A percentile compares a stretch with the other conserved stretches of the same genome.
These are phyloP conservation scores for Malassezia nana DNA, from an alignment of 1,284 basidiomycete species.

Conservation along the genomic window DNA sequence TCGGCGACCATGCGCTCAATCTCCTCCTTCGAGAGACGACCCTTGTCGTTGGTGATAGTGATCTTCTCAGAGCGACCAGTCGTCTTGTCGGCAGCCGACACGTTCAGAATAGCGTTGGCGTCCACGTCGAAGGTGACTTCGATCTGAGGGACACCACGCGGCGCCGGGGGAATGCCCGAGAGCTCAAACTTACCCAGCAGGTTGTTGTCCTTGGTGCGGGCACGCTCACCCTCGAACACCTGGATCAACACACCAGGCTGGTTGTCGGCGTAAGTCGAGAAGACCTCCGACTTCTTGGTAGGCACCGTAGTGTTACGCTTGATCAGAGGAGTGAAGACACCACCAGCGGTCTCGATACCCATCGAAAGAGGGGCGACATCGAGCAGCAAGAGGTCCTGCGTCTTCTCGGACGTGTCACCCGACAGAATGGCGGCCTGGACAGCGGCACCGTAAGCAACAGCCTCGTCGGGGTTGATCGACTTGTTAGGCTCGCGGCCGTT, in stretches of 20 bases:
- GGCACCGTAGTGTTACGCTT: conserved; percentile 98
- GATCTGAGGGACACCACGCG: conserved; percentile 94
- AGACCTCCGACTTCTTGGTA: conserved; percentile 97
- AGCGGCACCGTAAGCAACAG: conserved; percentile 96
- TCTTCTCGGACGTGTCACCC: conserved; percentile 96
- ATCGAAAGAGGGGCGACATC: conserved; percentile 93
- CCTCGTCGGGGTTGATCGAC: conserved; percentile 97
- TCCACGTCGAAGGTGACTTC: conserved; percentile 99
- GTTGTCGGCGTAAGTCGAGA: conserved; percentile 99
- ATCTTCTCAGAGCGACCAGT: conserved; percentile 88
- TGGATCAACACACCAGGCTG: conserved; percentile 98
- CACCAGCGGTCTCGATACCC: conserved; percentile 94
- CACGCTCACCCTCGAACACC: conserved; percentile 98
- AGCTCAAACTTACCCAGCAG: conserved; percentile 97
- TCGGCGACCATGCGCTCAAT: conserved; percentile 76
- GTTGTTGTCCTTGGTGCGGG: conserved; percentile 98
- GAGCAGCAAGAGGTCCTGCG: conserved; percentile 87
- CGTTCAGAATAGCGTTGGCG: conserved; percentile 95
- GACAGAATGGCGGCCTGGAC: conserved; percentile 97
- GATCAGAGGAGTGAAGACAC: conserved; percentile 96
- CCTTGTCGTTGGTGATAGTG: conserved; percentile 97
- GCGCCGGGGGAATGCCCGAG: conserved; percentile 90
- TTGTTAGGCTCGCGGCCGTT: conserved; percentile 59
- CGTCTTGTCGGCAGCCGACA: conserved; percentile 91
- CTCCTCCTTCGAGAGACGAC: conserved; percentile 92